Conservation (phyloP, 2,329 filamentous ascomycete species). For the Fusarium annulatum region DNA sequence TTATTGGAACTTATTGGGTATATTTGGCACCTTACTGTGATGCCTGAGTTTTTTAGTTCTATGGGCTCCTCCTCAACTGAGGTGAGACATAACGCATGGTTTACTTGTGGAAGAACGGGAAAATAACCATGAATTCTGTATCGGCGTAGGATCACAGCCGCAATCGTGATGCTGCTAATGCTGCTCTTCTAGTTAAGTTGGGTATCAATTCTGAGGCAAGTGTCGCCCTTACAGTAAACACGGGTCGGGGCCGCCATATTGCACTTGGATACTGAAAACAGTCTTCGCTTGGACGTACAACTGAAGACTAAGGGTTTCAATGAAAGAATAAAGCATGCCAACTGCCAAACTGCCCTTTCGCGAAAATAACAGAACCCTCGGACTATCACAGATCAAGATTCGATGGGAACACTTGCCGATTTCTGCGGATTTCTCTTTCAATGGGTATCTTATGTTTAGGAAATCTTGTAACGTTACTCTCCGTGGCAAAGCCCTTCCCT, state of each 20-base stretch:
- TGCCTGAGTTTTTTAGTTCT: not conserved
- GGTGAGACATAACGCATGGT: not conserved
- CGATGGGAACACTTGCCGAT: not conserved
- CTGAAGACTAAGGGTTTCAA: not conserved
- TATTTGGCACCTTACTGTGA: not conserved
- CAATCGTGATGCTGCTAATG: not conserved
- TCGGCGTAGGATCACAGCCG: not conserved
- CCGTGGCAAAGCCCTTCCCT: not conserved
- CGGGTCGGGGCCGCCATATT: not conserved
- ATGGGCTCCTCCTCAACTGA: not conserved
- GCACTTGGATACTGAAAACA: not conserved
- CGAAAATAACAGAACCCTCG: not conserved
- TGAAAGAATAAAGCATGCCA: not conserved
- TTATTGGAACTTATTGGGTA: not conserved
- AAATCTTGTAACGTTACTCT: not conserved
- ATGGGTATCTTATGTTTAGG: not conserved
- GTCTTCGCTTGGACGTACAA: not conserved
- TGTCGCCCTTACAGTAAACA: not conserved
- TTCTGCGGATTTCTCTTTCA: not conserved
- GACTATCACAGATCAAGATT: not conserved
- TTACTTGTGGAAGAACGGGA: not conserved
- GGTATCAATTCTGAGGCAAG: not conserved
- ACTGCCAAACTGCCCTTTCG: not conserved
- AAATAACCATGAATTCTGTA: not conserved
- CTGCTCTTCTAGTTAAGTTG: not conserved